phyloP scores from a whole-genome alignment of 768 basidiomycete genomes.

The Crepidotus variabilis region DNA sequence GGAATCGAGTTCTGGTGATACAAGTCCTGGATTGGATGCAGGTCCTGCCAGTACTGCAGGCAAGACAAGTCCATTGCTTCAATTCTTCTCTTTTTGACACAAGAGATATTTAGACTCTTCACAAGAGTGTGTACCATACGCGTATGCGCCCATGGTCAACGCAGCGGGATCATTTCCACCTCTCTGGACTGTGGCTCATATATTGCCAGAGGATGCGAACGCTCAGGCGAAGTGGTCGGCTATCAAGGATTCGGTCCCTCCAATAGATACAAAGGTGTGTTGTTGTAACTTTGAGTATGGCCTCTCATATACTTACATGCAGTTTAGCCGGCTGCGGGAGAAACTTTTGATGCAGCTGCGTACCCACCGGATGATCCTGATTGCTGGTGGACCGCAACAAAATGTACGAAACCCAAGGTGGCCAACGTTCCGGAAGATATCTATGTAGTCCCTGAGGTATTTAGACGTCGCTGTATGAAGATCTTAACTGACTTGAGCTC shows the following conservation, averaged over 20 bases:
- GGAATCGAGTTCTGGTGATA: constrained; percentile 18
- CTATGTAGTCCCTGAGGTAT: constrained; percentile 44
- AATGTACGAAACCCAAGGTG: constrained; percentile 47
- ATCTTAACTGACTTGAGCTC: background rate
- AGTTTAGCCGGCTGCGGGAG: constrained; percentile 16
- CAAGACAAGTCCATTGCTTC: constrained; percentile 10
- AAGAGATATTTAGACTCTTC: background rate
- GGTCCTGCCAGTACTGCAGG: constrained; percentile 35
- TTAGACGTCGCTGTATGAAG: background rate
- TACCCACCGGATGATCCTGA: constrained; percentile 43
- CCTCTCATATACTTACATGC: background rate
- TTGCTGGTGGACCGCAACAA: constrained; percentile 47
- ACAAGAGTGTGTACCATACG: constrained; percentile 41
- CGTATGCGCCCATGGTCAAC: constrained; percentile 30
- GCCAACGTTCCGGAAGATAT: constrained; percentile 41
- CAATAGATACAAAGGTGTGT: constrained; percentile 40
- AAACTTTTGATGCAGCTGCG: constrained; percentile 24
- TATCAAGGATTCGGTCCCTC: constrained; percentile 42
- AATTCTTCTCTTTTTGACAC: background rate
- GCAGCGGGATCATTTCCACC: constrained; percentile 36
- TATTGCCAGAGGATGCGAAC: constrained; percentile 38
- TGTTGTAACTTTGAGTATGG: background rate
- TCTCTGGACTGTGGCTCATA: constrained; percentile 40
- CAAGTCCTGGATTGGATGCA: constrained; percentile 31
- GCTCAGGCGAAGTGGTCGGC: constrained; percentile 39